These are phyloP conservation scores for Geoglossum cookeanum DNA, from an alignment of 2,329 filamentous ascomycete species.

Conservation along the genomic window DNA sequence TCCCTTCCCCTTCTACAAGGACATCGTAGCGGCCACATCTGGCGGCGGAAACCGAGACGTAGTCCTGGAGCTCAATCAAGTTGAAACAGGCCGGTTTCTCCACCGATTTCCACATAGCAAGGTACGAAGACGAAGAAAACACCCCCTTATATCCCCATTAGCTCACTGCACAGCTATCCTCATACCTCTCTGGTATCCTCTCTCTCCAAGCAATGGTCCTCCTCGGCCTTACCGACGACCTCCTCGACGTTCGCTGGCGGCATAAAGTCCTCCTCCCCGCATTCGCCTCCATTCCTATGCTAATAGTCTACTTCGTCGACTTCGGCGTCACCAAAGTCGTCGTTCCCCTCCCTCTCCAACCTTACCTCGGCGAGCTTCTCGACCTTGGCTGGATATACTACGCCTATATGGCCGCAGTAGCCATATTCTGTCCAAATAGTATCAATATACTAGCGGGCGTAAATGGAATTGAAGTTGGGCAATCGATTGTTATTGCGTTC, in stretches of 20 bases:
- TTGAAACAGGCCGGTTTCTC: constrained; percentile 67
- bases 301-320: constrained; percentile 95
- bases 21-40: constrained; percentile 86
- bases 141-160: not conserved
- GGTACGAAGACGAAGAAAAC: constrained; percentile 27
- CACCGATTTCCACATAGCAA: constrained; percentile 92
- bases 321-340: constrained; percentile 95
- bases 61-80: constrained; percentile 50
- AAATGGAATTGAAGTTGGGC: constrained; percentile 91
- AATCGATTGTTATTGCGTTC: constrained; percentile 76
- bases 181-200: constrained; percentile 83
- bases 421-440: constrained; percentile 95
- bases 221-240: constrained; percentile 82
- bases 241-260: constrained; percentile 96
- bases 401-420: constrained; percentile 85
- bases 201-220: constrained; percentile 81
- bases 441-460: constrained; percentile 99
- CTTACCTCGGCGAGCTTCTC: constrained; percentile 67
- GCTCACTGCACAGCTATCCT: constrained; percentile 47
- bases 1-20: constrained; percentile 94
- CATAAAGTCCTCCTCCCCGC: constrained; percentile 98
- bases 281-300: constrained; percentile 77
- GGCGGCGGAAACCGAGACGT: constrained; percentile 84
- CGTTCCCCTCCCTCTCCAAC: constrained; percentile 67
- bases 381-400: constrained; percentile 72